Evolutionary conservation across 2,329 filamentous ascomycete species (phyloP).

Genomic region (Neofusicoccum sp.): DNA sequence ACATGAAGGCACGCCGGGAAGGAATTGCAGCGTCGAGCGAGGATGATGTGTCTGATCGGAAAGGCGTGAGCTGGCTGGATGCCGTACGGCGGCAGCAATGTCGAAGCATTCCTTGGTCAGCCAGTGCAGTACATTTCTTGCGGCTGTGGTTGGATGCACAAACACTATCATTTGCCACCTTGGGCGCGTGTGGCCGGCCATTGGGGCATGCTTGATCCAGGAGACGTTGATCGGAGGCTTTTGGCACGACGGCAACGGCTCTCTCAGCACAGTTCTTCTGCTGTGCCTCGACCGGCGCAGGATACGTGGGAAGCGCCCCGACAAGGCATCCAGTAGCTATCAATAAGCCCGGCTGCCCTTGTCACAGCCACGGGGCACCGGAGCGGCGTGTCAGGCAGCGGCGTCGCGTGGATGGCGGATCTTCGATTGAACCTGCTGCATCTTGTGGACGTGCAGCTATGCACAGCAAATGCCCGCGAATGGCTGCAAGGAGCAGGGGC

Average conservation of each 20-base stretch:
- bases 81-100: neutral
- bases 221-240: neutral
- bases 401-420: constrained; percentile 16
- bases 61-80: neutral
- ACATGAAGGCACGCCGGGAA: neutral
- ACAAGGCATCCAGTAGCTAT: constrained; percentile 3
- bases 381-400: too few species aligned
- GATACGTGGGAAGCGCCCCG: too few species aligned
- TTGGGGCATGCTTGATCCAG: neutral
- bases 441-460: constrained; percentile 8
- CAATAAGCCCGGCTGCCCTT: neutral
- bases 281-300: neutral
- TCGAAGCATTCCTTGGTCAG: neutral
- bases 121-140: neutral
- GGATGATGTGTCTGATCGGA: neutral
- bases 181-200: neutral
- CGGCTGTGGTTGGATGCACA: constrained; percentile 6
- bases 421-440: constrained; percentile 14
- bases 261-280: constrained; percentile 6
- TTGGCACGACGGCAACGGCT: too few species aligned
- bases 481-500: constrained; percentile 17
- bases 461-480: constrained; percentile 3
- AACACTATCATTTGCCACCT: constrained; percentile 6
- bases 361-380: constrained; percentile 9
- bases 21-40: neutral